Base-by-base conservation (phyloP, 2,329 filamentous ascomycete species). In the Fusarium pseudograminearum region DNA sequence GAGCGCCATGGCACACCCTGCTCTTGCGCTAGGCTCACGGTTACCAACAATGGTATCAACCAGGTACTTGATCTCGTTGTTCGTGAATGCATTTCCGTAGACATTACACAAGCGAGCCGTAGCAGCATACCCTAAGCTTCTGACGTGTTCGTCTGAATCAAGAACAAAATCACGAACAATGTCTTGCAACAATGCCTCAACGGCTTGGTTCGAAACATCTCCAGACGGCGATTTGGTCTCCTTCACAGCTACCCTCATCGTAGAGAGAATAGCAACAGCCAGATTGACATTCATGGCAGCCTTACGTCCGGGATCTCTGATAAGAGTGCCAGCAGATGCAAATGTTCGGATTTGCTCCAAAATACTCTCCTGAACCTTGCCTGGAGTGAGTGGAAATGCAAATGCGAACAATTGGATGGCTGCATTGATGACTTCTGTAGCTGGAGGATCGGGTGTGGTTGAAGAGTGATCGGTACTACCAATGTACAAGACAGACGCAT, bases 11-110 rank as follows among this genome's bases (percentile, higher is more conserved):
- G 97, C 96, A 80, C 95, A 99, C 14, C 96, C 96, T 45, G 97
- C 94, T 77, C 96, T 90, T 38, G 94, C 94, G 78, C 93, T 95
- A 0, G 96, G 96, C 78, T 99, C 96, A 57, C 95, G 88, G 78
- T 99, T 98, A 45, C 91, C 88, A 8, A 99, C 94, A 68, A 99
- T 98, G 2, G 92, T 97, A 75, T 99, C 95, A 44, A 98, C 91
- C 12, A 99, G 85, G 76, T 91, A 91, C 76, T 97, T 98, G 73
- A 99, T 93, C 79, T 98, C 94, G 30, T 89, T 86, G 69, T 93
- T 94, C 0, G 96, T 99, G 74, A 97, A 96, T 2, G 90, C 84
- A 67, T 96, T 97, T 40, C 96, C 97, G 55, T 93, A 94, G 55
- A 86, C 81, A 67, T 86, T 94, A 80, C 96, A 98, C 2, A 99